Evolutionary conservation across 179 eudicot species (phyloP).

Genomic region (Silene noctiflora): DNA sequence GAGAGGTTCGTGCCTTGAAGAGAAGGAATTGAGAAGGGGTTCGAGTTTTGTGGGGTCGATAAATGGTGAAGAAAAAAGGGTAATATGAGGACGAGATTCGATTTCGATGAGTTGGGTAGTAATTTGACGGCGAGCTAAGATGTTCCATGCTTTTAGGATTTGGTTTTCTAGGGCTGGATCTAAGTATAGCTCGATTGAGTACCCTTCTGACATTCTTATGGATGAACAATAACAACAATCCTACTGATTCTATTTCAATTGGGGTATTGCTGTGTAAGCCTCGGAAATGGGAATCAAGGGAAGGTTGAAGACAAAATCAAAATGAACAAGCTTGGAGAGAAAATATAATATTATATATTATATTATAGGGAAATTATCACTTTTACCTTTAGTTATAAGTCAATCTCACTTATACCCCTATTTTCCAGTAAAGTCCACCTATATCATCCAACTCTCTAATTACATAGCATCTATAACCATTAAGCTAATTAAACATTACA

Average conservation of each 20-base stretch:
- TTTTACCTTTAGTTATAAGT: no score
- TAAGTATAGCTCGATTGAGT: slow-evolving; percentile 86
- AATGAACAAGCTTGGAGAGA: background rate
- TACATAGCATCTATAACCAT: no score
- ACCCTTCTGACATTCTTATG: slow-evolving; percentile 68
- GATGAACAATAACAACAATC: no score
- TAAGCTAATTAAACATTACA: no score
- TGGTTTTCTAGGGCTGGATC: slow-evolving; percentile 96
- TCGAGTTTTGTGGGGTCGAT: slow-evolving; percentile 66
- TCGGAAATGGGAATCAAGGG: background rate
- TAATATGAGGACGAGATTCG: slow-evolving; percentile 94
- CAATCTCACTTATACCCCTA: no score
- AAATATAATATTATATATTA: no score
- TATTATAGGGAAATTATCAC: no score
- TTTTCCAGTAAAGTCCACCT: no score
- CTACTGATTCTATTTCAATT: background rate
- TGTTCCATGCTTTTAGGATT: slow-evolving; percentile 88
- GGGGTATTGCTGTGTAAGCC: background rate
- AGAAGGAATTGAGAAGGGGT: slow-evolving; percentile 51
- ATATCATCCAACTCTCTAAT: no score
- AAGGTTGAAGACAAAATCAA: background rate
- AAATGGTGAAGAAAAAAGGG: slow-evolving; percentile 70
- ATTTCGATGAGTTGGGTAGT: slow-evolving; percentile 93
- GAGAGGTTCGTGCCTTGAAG: slow-evolving; percentile 70
- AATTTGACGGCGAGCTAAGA: slow-evolving; percentile 85